Percentiles rank a stretch among this genome's conserved stretches.
Evolutionary conservation across 768 basidiomycete genomes (phyloP).

Genomic region (Termitomyces sp.): DNA sequence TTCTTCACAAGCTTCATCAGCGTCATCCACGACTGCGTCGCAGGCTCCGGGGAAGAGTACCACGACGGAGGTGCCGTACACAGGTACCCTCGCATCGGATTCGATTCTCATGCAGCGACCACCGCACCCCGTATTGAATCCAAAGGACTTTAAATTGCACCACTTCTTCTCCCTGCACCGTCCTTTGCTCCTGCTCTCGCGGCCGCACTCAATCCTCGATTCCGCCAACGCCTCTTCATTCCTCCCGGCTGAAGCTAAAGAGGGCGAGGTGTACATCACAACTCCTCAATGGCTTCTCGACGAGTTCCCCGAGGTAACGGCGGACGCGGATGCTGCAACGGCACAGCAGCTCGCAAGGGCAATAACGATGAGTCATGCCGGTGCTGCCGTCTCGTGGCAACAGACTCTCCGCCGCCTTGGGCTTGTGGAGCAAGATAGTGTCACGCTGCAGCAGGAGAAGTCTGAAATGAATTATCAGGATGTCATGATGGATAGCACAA

Average conservation of each 20-base stretch:
- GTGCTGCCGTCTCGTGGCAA: conserved; percentile 63
- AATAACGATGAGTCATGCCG: conserved; percentile 61
- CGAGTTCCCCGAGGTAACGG: conserved; percentile 41
- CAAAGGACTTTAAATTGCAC: conserved; percentile 73
- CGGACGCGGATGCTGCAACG: conserved; percentile 74
- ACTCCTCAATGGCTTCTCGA: conserved; percentile 25
- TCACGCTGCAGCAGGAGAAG: conserved; percentile 47
- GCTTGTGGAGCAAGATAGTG: conserved; percentile 41
- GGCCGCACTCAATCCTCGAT: conserved; percentile 50
- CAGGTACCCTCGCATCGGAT: background rate
- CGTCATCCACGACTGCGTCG: conserved; percentile 8
- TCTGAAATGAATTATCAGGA: conserved; percentile 54
- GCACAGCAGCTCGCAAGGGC: conserved; percentile 76
- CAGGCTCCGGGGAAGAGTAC: conserved; percentile 7
- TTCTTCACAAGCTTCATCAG: background rate
- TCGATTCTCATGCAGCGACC: conserved; percentile 9
- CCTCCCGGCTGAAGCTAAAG: conserved; percentile 8
- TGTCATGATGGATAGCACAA: conserved; percentile 72
- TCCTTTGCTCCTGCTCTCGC: conserved; percentile 64
- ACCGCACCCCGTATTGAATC: conserved; percentile 50
- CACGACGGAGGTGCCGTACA: background rate
- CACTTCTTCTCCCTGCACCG: conserved; percentile 83
- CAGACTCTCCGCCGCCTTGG: conserved; percentile 59
- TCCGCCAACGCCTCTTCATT: conserved; percentile 20
- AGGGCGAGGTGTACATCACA: conserved; percentile 8